Conservation (phyloP, 176 grass and related monocot species). For the Avena atlantica region DNA sequence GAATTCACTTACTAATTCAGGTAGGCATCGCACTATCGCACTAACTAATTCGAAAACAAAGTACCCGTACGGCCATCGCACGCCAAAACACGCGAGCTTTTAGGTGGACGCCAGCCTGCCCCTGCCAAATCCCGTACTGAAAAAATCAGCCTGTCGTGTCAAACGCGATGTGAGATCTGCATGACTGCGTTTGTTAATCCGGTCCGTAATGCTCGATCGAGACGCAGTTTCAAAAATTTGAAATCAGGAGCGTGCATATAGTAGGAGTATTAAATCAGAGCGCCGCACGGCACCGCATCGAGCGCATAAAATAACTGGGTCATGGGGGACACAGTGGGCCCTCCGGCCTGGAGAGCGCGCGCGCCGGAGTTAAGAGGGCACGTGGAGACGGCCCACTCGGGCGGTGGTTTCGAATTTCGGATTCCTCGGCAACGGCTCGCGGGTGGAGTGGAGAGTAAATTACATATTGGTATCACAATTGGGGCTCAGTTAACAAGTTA, state of each 20-base stretch:
- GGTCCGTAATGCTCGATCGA: not conserved
- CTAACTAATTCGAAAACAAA: slow-evolving; percentile 29
- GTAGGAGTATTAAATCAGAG: slow-evolving; percentile 23
- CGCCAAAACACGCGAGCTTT: not conserved
- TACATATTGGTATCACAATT: too few species aligned
- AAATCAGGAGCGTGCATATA: slow-evolving; percentile 39
- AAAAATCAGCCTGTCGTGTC: not conserved
- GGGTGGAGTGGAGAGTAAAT: too few species aligned
- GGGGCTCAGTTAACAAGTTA: too few species aligned
- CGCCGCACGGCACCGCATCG: slow-evolving; percentile 32
- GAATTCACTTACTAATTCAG: not conserved
- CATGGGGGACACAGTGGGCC: not conserved
- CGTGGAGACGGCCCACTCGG: slow-evolving; percentile 10
- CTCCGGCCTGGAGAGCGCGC: not conserved
- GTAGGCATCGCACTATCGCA: not conserved
- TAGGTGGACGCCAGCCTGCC: not conserved
- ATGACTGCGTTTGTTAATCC: not conserved
- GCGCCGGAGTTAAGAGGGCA: slow-evolving; percentile 25
- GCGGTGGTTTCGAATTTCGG: not conserved
- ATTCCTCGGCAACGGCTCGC: too few species aligned
- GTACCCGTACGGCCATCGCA: slow-evolving; percentile 13
- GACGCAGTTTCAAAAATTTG: slow-evolving; percentile 32
- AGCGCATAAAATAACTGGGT: slow-evolving; percentile 20
- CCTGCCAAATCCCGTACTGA: not conserved
- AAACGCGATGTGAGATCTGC: slow-evolving; percentile 11